Evolutionary conservation across 192 early-diverging fungal species (phyloP).

Genomic region (Geosiphon pyriformis): DNA sequence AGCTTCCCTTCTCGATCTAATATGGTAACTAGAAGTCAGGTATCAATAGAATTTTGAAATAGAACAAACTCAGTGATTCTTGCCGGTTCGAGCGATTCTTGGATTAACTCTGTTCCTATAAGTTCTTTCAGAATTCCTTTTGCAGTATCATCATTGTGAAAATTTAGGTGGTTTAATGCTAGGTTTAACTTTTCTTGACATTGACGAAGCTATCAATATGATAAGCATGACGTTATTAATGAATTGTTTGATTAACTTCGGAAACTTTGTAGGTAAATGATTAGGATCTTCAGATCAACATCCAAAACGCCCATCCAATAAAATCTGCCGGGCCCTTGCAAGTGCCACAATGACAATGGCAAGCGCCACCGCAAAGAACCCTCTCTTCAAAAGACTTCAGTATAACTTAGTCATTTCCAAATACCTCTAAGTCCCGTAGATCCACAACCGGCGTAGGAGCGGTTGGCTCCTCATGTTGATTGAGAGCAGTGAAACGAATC

Average conservation of each 20-base stretch:
- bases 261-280: too few relatives aligned
- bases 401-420: too few relatives aligned
- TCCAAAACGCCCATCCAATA: background rate
- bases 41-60: background rate
- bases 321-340: background rate
- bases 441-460: background rate
- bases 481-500: background rate
- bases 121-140: background rate
- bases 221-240: too few relatives aligned
- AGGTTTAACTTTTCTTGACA: background rate
- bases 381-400: too few relatives aligned
- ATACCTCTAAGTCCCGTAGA: background rate
- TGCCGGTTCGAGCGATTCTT: background rate
- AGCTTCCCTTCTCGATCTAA: background rate
- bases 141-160: background rate
- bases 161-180: background rate
- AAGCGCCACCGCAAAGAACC: too few relatives aligned
- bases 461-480: background rate
- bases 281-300: background rate
- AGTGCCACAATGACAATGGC: background rate
- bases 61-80: background rate
- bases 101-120: background rate
- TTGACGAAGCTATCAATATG: too few relatives aligned
- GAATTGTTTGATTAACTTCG: too few relatives aligned
- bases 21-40: background rate